Evolutionary conservation across 805 yeast genomes (phyloP).

Genomic region (Cyberlindnera nakhonratchasimensis): DNA sequence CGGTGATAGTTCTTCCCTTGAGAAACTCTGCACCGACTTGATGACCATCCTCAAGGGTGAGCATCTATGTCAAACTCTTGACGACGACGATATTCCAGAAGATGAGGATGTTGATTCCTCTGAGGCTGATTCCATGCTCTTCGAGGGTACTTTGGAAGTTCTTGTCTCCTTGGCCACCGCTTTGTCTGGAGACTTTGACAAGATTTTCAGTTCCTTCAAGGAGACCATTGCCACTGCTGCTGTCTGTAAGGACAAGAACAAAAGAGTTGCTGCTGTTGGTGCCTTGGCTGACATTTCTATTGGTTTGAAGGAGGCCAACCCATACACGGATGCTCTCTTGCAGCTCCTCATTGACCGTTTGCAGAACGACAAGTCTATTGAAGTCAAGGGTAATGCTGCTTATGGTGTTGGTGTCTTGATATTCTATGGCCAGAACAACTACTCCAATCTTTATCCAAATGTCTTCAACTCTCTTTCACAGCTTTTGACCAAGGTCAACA

Average conservation of each 20-base stretch:
- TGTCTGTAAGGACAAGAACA: conserved; percentile 60
- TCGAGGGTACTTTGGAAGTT: conserved; percentile 84
- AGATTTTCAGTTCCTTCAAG: conserved; percentile 70
- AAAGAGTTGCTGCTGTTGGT: conserved; percentile 83
- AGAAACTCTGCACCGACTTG: conserved; percentile 65
- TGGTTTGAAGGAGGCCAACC: conserved; percentile 65
- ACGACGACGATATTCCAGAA: conserved; percentile 55
- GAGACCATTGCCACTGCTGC: conserved; percentile 55
- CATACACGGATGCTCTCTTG: conserved; percentile 66
- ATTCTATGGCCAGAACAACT: conserved; percentile 39
- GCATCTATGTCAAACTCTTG: conserved; percentile 80
- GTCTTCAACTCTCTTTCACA: conserved; percentile 67
- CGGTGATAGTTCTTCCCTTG: conserved; percentile 56
- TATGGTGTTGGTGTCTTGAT: conserved; percentile 86
- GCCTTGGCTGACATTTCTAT: conserved; percentile 85
- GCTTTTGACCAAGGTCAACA: conserved; percentile 74
- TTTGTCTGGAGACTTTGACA: conserved; percentile 74
- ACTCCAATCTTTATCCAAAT: conserved; percentile 60
- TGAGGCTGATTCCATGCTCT: conserved; percentile 62
- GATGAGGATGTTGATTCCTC: conserved; percentile 56
- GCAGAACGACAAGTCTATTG: conserved; percentile 72
- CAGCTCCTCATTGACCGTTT: conserved; percentile 66
- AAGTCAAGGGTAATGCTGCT: conserved; percentile 92
- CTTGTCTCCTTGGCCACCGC: conserved; percentile 71
- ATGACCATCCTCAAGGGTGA: conserved; percentile 73